A percentile compares a stretch with the other conserved stretches of the same genome.
phyloP scores from a whole-genome alignment of 2,329 filamentous ascomycete genomes.

The Fonsecaea multimorphosa region DNA sequence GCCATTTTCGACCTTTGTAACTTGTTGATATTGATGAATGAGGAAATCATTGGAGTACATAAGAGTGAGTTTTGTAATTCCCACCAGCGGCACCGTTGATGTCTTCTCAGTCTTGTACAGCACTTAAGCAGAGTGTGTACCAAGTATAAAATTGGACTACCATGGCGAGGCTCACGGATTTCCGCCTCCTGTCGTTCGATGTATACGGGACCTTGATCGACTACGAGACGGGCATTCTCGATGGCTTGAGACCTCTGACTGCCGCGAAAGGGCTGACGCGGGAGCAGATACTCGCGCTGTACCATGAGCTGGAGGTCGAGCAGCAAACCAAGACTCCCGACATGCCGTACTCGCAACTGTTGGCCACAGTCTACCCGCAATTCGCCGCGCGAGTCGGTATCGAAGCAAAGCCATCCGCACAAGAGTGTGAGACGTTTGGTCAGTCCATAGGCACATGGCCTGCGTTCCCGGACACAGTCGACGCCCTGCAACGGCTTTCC shows the following conservation, averaged over 20 bases:
- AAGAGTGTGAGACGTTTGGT: slow-evolving; percentile 55
- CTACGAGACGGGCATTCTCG: slow-evolving; percentile 69
- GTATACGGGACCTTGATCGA: slow-evolving; percentile 81
- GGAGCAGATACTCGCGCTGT: slow-evolving; percentile 15
- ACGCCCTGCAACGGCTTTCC: slow-evolving; percentile 56
- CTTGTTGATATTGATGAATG: too few species aligned
- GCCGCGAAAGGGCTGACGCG: slow-evolving; percentile 9
- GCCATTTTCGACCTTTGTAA: too few species aligned
- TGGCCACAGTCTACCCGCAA: slow-evolving; percentile 21
- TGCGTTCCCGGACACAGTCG: slow-evolving; percentile 63
- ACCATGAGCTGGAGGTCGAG: slow-evolving; percentile 15
- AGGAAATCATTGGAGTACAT: too few species aligned
- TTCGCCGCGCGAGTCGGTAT: slow-evolving; percentile 18
- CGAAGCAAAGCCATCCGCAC: slow-evolving; percentile 32
- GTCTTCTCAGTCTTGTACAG: not conserved
- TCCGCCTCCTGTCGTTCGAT: slow-evolving; percentile 68
- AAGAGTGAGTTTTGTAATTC: too few species aligned
- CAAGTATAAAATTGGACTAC: not conserved
- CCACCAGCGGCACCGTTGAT: too few species aligned
- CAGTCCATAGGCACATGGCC: slow-evolving; percentile 58
- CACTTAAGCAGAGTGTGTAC: not conserved
- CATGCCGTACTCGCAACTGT: slow-evolving; percentile 21
- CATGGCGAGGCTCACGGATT: slow-evolving; percentile 37
- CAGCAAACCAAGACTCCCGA: slow-evolving; percentile 21
- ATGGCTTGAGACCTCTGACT: slow-evolving; percentile 11